Conservation (phyloP, 2,329 filamentous ascomycete species). For the Fusarium mundagurra region DNA sequence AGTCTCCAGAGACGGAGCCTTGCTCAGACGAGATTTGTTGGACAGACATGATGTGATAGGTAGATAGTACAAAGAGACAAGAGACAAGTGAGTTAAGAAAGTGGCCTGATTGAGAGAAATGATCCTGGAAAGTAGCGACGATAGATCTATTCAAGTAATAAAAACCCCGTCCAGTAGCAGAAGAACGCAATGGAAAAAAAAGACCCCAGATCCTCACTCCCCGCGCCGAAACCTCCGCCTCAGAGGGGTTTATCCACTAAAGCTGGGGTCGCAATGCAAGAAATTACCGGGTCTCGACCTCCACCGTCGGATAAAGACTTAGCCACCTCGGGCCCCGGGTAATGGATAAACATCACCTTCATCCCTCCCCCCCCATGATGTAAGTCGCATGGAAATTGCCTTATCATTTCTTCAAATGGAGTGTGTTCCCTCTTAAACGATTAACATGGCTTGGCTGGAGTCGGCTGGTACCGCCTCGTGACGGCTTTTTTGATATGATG, state of each 20-base stretch:
- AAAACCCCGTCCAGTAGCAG: slow-evolving; percentile 15
- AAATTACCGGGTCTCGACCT: slow-evolving; percentile 3
- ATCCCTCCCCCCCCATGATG: background rate
- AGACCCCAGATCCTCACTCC: background rate
- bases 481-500: background rate
- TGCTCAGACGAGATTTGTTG: slow-evolving; percentile 6
- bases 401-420: background rate
- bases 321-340: slow-evolving; percentile 20
- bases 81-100: background rate
- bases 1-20: slow-evolving; percentile 35
- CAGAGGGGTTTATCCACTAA: slow-evolving; percentile 26
- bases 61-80: background rate
- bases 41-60: slow-evolving; percentile 33
- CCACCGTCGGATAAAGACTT: slow-evolving; percentile 29
- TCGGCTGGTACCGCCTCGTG: slow-evolving; percentile 20
- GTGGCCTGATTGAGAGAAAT: slow-evolving; percentile 1
- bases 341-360: slow-evolving; percentile 5
- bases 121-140: background rate
- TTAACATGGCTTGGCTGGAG: background rate
- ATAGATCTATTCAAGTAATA: slow-evolving; percentile 26
- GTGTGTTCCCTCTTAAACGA: background rate
- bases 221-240: slow-evolving; percentile 2
- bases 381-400: slow-evolving; percentile 7
- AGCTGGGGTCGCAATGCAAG: slow-evolving; percentile 2
- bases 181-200: slow-evolving; percentile 9